phyloP scores from a whole-genome alignment of 75 land plant genomes.

The Selaginella tamariscina region DNA sequence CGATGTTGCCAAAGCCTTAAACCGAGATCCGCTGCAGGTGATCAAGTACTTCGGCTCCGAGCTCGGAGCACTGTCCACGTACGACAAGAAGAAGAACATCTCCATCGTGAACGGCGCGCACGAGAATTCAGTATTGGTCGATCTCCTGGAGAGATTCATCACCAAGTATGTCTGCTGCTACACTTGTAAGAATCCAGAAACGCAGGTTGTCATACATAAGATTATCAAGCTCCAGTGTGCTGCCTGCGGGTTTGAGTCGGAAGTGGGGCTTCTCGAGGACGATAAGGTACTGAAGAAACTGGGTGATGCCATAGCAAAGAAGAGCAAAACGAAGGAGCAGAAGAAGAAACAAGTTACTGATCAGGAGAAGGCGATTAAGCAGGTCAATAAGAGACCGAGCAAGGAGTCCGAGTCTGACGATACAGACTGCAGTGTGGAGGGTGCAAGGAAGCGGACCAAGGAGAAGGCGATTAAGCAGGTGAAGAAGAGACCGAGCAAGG shows the following conservation, averaged over 20 bases:
- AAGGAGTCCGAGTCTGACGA: constrained; percentile 42
- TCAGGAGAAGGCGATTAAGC: constrained; percentile 21
- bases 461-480: no score
- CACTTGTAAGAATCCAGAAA: constrained; percentile 94
- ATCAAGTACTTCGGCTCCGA: constrained; percentile 94
- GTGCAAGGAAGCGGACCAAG: constrained; percentile 54
- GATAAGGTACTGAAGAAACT: constrained; percentile 94
- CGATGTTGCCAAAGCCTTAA: constrained; percentile 94
- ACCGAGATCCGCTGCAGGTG: constrained; percentile 76
- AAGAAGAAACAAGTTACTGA: constrained; percentile 63
- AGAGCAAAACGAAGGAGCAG: constrained; percentile 62
- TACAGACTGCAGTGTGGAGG: no score
- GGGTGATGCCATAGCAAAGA: constrained; percentile 87
- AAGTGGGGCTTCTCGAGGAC: constrained; percentile 94
- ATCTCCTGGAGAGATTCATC: constrained; percentile 78
- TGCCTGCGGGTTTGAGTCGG: constrained; percentile 83
- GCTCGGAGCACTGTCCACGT: constrained; percentile 94
- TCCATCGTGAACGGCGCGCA: constrained; percentile 93
- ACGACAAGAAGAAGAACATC: constrained; percentile 78
- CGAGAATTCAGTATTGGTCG: constrained; percentile 75
- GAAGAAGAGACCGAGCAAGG: no score
- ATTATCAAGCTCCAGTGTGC: constrained; percentile 83
- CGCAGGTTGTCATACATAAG: constrained; percentile 70
- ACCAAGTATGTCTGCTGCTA: constrained; percentile 96
- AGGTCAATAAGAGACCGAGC: no score